Evolutionary conservation across 2,329 filamentous ascomycete species (phyloP), one percentile per base, ranked within the genome.

Genomic region (Cryphonectria radicalis): DNA sequence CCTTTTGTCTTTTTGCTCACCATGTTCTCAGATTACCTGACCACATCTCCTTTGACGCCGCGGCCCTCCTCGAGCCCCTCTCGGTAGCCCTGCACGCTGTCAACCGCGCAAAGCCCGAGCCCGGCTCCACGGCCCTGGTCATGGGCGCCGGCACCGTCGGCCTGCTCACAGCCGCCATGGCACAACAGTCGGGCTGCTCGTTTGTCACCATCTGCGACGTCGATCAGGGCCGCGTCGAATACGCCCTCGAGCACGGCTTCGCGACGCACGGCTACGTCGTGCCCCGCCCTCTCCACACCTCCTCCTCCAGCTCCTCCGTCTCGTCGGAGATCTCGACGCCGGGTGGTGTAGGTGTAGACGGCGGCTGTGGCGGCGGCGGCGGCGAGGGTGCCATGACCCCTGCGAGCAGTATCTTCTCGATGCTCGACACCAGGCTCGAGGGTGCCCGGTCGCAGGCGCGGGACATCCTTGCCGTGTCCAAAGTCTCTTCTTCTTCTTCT

Each of bases 101-200:
- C 69, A 89, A 89, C 76, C 83, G 89, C 46, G 87, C 88, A 17
- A 80, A 77, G 42, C 85, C 84, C 3, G 78, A 82, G 13, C 84
- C 87, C 0, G 87, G 87, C 8, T 87, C 87, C 4, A 87, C 85
- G 1, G 87, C 87, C 4, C 80, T 91, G n/a, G 86, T 92, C 40
- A 85, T 91, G n/a, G 90, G 90, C 22, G 88, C 89, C 14, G 90
- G 89, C 22, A 87, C 90, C 1, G 86, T 92, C 42, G 90, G 90
- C 1, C 81, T 91, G 3, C 81, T 91, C 62, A 90, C 88, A 17
- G 88, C 89, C 4, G 88, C 88, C 28, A 90, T 91, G 83, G 88
- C 89, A 4, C 82, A 87, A 40, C 86, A 88, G 75, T 87, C 88
- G 14, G 89, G 89, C 37, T 90, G 89, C 73, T 84, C 84, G 1